phyloP scores from a whole-genome alignment of 805 yeast genomes.

The Kuraishia molischiana region DNA sequence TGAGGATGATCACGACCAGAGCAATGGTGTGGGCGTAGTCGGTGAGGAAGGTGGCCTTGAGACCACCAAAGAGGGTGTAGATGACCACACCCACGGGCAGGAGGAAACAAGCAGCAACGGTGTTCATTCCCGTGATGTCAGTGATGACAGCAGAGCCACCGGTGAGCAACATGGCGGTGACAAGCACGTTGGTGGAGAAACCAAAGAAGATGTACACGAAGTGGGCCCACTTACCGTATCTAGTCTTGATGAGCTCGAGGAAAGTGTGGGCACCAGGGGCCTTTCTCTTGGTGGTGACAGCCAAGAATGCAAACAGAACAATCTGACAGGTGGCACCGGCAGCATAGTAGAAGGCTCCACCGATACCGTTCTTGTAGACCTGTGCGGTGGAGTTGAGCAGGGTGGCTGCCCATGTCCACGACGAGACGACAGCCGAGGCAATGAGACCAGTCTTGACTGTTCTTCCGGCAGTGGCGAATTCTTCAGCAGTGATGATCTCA shows the following conservation, averaged over 20 bases:
- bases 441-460: slow-evolving; percentile 77
- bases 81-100: slow-evolving; percentile 73
- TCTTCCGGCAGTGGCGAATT: slow-evolving; percentile 89
- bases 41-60: slow-evolving; percentile 73
- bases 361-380: slow-evolving; percentile 66
- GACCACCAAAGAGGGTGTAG: slow-evolving; percentile 74
- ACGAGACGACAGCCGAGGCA: slow-evolving; percentile 83
- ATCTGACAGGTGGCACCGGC: slow-evolving; percentile 90
- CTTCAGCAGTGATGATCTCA: slow-evolving; percentile 87
- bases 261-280: slow-evolving; percentile 93
- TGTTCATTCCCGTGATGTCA: slow-evolving; percentile 70
- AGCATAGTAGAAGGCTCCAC: slow-evolving; percentile 79
- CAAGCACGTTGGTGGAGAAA: slow-evolving; percentile 77
- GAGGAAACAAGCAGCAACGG: slow-evolving; percentile 73
- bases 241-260: slow-evolving; percentile 68
- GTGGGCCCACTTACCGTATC: slow-evolving; percentile 78
- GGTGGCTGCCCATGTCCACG: slow-evolving; percentile 88
- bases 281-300: slow-evolving; percentile 78
- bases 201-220: slow-evolving; percentile 68
- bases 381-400: slow-evolving; percentile 67
- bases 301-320: slow-evolving; percentile 75
- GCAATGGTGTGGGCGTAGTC: slow-evolving; percentile 79
- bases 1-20: slow-evolving; percentile 63
- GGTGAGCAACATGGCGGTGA: slow-evolving; percentile 84
- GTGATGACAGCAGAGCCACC: slow-evolving; percentile 83